Base-by-base conservation (phyloP, 345 rosid species). In the Salix purpurea region DNA sequence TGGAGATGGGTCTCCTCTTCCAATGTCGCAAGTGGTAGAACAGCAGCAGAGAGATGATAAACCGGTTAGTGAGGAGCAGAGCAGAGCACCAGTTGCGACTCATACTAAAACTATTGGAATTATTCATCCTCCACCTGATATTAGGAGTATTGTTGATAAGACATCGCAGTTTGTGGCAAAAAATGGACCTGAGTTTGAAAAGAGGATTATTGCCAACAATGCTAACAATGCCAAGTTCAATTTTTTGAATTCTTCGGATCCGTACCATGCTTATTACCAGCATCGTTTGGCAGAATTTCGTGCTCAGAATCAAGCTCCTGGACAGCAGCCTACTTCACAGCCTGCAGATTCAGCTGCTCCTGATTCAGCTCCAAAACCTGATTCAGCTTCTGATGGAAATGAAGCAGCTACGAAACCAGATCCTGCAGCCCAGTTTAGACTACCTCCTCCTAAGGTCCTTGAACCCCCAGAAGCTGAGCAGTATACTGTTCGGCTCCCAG, bases 91-190 rank as follows among this genome's bases (percentile, higher is more conserved):
- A 4, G 87, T 91, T 44, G 91, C 97, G 1, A 91, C 92, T 50
- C 98, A 93, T 83, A 89, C 98, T 0, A 86, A 81, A 77, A 77
- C 95, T n/a, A 90, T 94, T 11, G 97, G 98, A 65, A 94, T 94
- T 40, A 90, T 94, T 61, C 88, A 94, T 71, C 98, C 95, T 19
- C 98, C 98, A 65, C 92, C 92, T 1, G 96, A 93, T 81, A 90
- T 91, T 78, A 86, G 90, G 83, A 86, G 82, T 32, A 91, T 93
- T 66, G 97, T 93, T 2, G 98, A 93, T 78, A 93, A 88, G 76
- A 93, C 98, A 14, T 88, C 95, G 3, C 90, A 85, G 81, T 91
- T 89, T 73, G 98, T 91, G 28, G 84, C 92, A 4, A 90, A 87
- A 72, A 89, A 89, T 74, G 98, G 98, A 4, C 82, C 88, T n/a